Percentiles rank a stretch among this genome's conserved stretches.
Evolutionary conservation across 495 filamentous ascomycete genomes (phyloP).

Genomic region (Trichoderma asperelloides): DNA sequence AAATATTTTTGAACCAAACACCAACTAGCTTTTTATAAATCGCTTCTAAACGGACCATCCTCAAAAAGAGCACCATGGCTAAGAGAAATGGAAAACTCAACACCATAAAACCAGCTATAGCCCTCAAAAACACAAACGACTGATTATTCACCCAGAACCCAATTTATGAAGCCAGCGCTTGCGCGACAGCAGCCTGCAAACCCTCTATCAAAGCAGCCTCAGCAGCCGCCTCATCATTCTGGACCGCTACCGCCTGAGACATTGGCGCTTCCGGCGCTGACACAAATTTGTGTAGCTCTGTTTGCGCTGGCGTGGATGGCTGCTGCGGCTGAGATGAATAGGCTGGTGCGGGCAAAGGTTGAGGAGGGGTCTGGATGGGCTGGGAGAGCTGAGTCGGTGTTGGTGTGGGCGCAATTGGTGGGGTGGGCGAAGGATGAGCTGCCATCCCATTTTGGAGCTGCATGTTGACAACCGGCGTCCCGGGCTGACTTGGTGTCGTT

Average conservation of each 20-base stretch:
- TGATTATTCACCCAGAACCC: not conserved
- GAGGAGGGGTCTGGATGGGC: not conserved
- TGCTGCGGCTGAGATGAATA: not conserved
- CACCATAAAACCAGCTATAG: not conserved
- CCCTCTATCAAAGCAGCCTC: not conserved
- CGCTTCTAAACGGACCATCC: not conserved
- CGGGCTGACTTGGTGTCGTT: not conserved
- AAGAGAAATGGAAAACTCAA: not conserved
- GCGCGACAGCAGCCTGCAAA: not conserved
- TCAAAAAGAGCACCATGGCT: not conserved
- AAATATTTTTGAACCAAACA: not conserved
- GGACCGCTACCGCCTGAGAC: not conserved
- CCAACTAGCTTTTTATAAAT: not conserved
- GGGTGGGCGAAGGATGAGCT: not conserved
- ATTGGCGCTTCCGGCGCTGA: not conserved
- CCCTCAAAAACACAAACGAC: not conserved
- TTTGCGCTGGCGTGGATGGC: not conserved
- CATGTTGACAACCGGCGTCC: not conserved
- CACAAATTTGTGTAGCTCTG: not conserved
- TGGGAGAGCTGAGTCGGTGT: not conserved
- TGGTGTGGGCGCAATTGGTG: not conserved
- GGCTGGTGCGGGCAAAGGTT: not conserved
- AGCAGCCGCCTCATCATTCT: not conserved
- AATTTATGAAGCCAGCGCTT: not conserved
- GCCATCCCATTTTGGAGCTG: not conserved